Percentiles rank a stretch among this genome's conserved stretches.
These are phyloP conservation scores for Agaricales sp. DNA, from an alignment of 1,284 basidiomycete species.

Conservation along the genomic window DNA sequence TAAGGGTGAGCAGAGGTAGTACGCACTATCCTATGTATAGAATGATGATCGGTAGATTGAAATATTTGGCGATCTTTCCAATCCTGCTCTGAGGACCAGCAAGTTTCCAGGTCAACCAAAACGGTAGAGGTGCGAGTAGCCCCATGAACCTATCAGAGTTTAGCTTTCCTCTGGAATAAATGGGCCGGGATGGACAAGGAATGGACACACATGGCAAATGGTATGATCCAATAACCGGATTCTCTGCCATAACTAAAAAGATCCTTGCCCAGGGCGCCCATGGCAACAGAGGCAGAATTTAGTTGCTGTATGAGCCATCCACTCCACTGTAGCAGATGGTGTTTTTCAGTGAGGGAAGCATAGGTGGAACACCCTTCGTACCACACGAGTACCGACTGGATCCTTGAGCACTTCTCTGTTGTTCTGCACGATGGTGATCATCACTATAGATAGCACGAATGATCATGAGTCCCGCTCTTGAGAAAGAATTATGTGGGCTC, in stretches of 20 bases:
- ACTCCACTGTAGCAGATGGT: slow-evolving; percentile 27
- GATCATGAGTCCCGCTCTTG: too few species aligned
- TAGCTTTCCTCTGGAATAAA: background rate
- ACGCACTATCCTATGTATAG: slow-evolving; percentile 42
- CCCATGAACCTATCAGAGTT: slow-evolving; percentile 5
- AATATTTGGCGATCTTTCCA: slow-evolving; percentile 27
- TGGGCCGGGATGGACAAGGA: slow-evolving; percentile 7
- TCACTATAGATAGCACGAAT: too few species aligned
- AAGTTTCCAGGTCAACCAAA: slow-evolving; percentile 35
- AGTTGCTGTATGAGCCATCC: slow-evolving; percentile 42
- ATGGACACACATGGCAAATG: slow-evolving; percentile 35
- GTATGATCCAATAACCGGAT: slow-evolving; percentile 35
- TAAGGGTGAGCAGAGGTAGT: background rate
- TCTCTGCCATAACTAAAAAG: slow-evolving; percentile 33
- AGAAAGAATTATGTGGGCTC: too few species aligned
- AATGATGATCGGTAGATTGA: slow-evolving; percentile 39
- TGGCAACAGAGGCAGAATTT: slow-evolving; percentile 45
- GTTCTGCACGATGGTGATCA: slow-evolving; percentile 36
- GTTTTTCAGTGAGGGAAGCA: too few species aligned
- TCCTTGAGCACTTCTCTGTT: slow-evolving; percentile 38
- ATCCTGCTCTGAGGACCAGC: slow-evolving; percentile 20
- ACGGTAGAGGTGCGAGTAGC: too few species aligned
- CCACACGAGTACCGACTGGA: slow-evolving; percentile 36
- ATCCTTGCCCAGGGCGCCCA: slow-evolving; percentile 43
- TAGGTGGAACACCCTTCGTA: slow-evolving; percentile 13